These are phyloP conservation scores for Verticillium nonalfalfae DNA, from an alignment of 2,329 filamentous ascomycete species.

Conservation along the genomic window DNA sequence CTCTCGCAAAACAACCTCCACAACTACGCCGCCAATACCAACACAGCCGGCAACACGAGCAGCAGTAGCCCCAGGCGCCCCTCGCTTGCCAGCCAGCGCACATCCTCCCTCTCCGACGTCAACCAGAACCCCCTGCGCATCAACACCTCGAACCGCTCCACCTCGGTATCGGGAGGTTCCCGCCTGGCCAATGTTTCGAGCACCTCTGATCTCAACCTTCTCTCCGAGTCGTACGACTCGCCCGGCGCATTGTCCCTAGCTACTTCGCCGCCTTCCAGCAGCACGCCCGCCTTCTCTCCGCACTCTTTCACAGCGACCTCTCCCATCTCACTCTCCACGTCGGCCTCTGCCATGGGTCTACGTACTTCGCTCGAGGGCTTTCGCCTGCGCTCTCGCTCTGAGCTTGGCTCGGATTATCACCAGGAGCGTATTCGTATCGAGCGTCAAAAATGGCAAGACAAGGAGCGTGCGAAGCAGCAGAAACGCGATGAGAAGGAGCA, in stretches of 20 bases:
- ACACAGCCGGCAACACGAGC: constrained; percentile 6
- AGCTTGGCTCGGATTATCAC: constrained; percentile 46
- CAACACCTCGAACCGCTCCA: constrained; percentile 23
- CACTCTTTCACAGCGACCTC: constrained; percentile 10
- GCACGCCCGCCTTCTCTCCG: constrained; percentile 16
- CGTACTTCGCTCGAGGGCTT: constrained; percentile 56
- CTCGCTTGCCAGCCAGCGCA: constrained; percentile 31
- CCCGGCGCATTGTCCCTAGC: constrained; percentile 21
- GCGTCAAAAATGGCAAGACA: constrained; percentile 57
- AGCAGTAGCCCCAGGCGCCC: constrained; percentile 19
- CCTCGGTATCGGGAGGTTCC: constrained; percentile 18
- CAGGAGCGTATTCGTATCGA: constrained; percentile 54
- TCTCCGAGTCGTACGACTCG: constrained; percentile 22
- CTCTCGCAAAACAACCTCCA: constrained; percentile 18
- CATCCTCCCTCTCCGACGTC: constrained; percentile 31
- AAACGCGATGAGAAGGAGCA: constrained; percentile 55
- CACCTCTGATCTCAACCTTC: constrained; percentile 40
- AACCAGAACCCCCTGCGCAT: constrained; percentile 1
- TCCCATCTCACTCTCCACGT: constrained; percentile 27
- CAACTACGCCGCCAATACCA: constrained; percentile 14
- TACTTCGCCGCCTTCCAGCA: constrained; percentile 18
- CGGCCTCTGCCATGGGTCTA: constrained; percentile 41
- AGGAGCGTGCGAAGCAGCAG: constrained; percentile 55
- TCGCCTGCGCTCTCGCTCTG: constrained; percentile 54
- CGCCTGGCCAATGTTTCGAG: constrained; percentile 37